Evolutionary conservation across 2,329 filamentous ascomycete genomes (phyloP).

Genomic region (Aureobasidium vineae): DNA sequence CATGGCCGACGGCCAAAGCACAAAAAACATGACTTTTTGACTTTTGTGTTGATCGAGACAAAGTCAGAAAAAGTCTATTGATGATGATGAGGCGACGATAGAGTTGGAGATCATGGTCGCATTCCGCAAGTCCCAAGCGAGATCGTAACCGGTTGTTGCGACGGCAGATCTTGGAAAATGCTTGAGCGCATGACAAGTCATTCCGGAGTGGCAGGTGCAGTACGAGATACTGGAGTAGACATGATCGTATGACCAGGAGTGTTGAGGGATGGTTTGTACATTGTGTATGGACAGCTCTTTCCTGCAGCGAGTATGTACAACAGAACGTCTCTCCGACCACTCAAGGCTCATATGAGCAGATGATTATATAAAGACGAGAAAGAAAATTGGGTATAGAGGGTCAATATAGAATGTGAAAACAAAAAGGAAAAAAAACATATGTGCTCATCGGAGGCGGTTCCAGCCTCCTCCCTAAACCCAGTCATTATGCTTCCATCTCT

Average conservation of each 20-base stretch:
- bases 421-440: background rate
- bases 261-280: background rate
- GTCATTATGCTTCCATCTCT: background rate
- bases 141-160: background rate
- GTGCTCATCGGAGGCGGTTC: constrained; percentile 7
- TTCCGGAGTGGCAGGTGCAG: background rate
- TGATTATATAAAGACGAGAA: background rate
- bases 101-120: constrained; percentile 1
- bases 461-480: background rate
- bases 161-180: background rate
- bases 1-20: background rate
- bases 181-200: background rate
- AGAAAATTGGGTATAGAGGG: constrained; percentile 11
- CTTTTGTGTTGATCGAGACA: background rate
- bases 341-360: background rate
- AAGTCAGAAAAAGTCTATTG: background rate
- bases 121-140: background rate
- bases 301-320: background rate
- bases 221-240: background rate
- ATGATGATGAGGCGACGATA: background rate
- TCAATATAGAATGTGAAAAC: background rate
- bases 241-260: background rate
- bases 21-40: background rate
- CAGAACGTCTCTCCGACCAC: too few species aligned
- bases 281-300: background rate